Evolutionary conservation across 441 rosid species (phyloP), one percentile per base, ranked within the genome.

Genomic region (Mallotus repandus): DNA sequence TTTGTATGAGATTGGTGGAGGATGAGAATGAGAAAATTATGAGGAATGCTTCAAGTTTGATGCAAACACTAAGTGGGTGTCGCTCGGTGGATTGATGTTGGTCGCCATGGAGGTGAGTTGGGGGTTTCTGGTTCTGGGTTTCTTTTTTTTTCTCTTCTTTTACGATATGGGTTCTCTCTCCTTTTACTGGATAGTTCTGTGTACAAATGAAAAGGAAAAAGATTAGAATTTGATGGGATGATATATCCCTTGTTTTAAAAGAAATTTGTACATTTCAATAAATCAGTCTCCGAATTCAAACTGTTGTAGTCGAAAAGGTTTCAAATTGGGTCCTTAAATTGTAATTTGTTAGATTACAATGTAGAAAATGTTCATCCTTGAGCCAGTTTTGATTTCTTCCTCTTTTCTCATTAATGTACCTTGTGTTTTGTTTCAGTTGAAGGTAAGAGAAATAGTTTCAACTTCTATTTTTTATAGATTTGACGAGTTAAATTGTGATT

Each of bases 1-100:
- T 86, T 48, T 93, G 99, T 68, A 38, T 83, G 58, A 81, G 86
- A 66, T 83, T 91, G 76, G 67, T 87, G 84, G 87, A 85, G 76
- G 91, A 84, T 77, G 97, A 93, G 43, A 87, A 90, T 79, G 98
- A 91, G 78, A 93, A 91, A 88, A 77, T 91, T 70, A 83, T 89
- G 74, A 89, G 89, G 74, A 89, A 87, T 79, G 92, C 94, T 45
- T 78, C 86, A 11, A 84, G 63, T 69, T 84, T 96, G 81, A 79
- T 91, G 58, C 89, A 82, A 74, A 89, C 86, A 57, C 79, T 93
- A 57, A 79, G 79, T 50, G 86, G 88, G 45, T 67, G 68, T 57
- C 46, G 68, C 74, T 49, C 60, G 74, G 57, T 71, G 74, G 75
- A 78, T 62, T 87, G 87, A 92, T 63, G 1, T 3, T 72, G 61